Evolutionary conservation across 139 green algal genomes (phyloP).

Genomic region (Coccomyxa sp.): DNA sequence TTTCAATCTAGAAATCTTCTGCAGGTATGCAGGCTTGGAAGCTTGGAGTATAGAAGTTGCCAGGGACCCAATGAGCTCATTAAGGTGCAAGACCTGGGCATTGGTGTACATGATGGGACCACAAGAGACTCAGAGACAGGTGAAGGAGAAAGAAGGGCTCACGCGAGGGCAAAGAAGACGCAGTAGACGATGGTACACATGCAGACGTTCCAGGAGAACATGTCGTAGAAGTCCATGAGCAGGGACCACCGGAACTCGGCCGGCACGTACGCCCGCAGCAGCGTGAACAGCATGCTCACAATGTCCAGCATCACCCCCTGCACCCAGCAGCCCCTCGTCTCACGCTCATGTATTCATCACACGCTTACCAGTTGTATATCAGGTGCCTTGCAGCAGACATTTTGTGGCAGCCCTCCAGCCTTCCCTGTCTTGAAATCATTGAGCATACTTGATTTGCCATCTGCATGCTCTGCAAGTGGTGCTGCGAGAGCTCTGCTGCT

Average conservation of each 20-base stretch:
- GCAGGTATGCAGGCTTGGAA: not conserved
- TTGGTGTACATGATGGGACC: too few relatives aligned
- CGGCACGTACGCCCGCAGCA: conserved; percentile 59
- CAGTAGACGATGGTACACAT: conserved; percentile 46
- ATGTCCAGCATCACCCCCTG: conserved; percentile 76
- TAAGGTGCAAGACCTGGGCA: too few relatives aligned
- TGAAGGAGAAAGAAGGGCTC: not conserved
- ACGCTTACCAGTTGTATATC: too few relatives aligned
- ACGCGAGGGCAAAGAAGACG: conserved; percentile 45
- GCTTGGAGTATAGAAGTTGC: not conserved
- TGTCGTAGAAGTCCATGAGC: conserved; percentile 49
- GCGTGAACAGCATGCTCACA: conserved; percentile 64
- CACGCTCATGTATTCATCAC: not conserved
- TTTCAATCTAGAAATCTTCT: not conserved
- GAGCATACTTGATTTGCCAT: too few relatives aligned
- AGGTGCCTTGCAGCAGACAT: too few relatives aligned
- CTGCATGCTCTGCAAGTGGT: too few relatives aligned
- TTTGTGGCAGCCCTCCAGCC: too few relatives aligned
- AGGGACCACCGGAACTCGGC: conserved; percentile 52
- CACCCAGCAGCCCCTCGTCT: not conserved
- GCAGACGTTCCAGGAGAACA: conserved; percentile 35
- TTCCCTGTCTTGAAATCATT: too few relatives aligned
- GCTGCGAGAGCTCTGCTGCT: too few relatives aligned
- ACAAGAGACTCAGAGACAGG: not conserved
- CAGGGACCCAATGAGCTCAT: not conserved